These are phyloP conservation scores for Exophiala alcalophila DNA, from an alignment of 2,329 filamentous ascomycete genomes.

Conservation along the genomic window DNA sequence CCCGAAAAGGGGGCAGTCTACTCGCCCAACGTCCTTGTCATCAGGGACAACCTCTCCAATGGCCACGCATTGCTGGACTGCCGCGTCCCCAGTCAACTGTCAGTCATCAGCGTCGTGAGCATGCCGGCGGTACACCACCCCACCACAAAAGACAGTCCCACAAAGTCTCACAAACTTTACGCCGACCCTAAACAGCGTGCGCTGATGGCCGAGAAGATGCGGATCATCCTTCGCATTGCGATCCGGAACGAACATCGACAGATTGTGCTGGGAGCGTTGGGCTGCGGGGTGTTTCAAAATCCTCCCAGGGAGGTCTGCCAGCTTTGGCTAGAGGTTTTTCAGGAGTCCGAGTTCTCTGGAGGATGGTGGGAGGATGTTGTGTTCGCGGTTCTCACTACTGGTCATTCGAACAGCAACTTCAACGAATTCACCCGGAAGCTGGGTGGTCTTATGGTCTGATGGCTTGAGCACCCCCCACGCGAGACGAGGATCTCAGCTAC, in stretches of 20 bases:
- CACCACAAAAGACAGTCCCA: neutral
- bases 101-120: conserved; percentile 59
- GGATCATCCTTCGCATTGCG: conserved; percentile 58
- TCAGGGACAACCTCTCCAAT: conserved; percentile 50
- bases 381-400: conserved; percentile 57
- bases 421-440: conserved; percentile 19
- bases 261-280: conserved; percentile 66
- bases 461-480: no score
- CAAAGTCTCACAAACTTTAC: conserved; percentile 36
- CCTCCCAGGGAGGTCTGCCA: conserved; percentile 60
- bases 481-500: no score
- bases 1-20: conserved; percentile 54
- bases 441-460: conserved; percentile 24
- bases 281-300: conserved; percentile 66
- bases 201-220: conserved; percentile 62
- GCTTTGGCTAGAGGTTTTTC: conserved; percentile 61
- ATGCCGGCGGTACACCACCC: conserved; percentile 56
- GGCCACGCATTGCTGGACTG: conserved; percentile 49
- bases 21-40: conserved; percentile 58
- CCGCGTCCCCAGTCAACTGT: conserved; percentile 38
- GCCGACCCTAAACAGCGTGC: conserved; percentile 46
- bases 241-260: conserved; percentile 55
- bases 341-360: conserved; percentile 59
- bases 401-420: conserved; percentile 32
- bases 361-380: conserved; percentile 64